Evolutionary conservation across 192 early-diverging fungal species (phyloP), one percentile per base, ranked within the genome.

Genomic region (Rhizophagus prolifer): DNA sequence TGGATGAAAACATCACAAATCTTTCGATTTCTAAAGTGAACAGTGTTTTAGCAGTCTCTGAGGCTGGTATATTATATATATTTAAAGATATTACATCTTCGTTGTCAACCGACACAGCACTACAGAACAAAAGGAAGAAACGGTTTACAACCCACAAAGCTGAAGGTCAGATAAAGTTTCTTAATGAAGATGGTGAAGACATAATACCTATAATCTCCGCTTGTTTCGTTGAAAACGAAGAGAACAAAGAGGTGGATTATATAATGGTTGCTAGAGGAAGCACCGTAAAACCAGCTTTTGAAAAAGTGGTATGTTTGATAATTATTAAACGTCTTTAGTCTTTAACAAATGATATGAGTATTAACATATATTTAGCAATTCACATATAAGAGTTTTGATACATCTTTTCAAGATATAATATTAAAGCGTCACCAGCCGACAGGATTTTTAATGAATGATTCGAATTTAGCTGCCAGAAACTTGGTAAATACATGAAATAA

Each of bases 211-310:
- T 89, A 19, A 31, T 87, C n/a, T 66, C 78, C 30, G 86, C 86
- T 34, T 70, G 70, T 46, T 88, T 86, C 61, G 80, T 85, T 8
- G 78, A 80, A 4, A 80, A 83, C 31, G 50, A 59, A 16, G 68
- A 75, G 1, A 63, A 67, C 9, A 64, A 34, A 77, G 61, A 54
- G 14, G 7, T 12, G 9, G 77, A 77, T 12, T 79, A 79, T 31
- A 78, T 89, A 34, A 78, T 88, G 66, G 75, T 88, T 31, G 88
- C 84, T 25, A 76, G 85, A 28, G 86, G 86, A 21, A 86, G 84
- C 1, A 85, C 84, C 50, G 76, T 86, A 25, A 86, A 87, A 75
- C 88, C 88, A 0, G 76, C 80, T 5, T 86, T 89, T 54, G 88
- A 89, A 73, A 85, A 80, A 44, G 79, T 89, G 61, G 79, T 86